A percentile compares a stretch with the other conserved stretches of the same genome.
These are phyloP conservation scores for Xanthoconium purpureum DNA, from an alignment of 768 basidiomycete species.

Conservation along the genomic window DNA sequence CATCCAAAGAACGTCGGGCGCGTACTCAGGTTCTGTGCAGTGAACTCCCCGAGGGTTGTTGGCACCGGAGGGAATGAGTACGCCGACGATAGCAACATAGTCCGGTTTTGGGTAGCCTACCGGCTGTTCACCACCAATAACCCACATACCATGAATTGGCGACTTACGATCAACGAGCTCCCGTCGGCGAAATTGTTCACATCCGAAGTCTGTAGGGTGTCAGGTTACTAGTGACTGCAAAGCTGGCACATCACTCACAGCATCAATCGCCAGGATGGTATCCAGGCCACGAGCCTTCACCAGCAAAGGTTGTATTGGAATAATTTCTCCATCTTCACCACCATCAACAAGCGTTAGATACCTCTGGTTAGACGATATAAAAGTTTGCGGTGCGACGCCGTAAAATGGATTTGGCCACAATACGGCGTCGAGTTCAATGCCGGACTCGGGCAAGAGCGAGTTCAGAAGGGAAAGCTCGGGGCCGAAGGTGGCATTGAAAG, in stretches of 20 bases:
- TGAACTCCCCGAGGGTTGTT: constrained; percentile 25
- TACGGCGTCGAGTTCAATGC: constrained; percentile 30
- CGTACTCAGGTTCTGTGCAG: constrained; percentile 34
- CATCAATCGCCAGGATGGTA: constrained; percentile 50
- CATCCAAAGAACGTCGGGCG: constrained; percentile 50
- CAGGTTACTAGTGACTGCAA: not conserved
- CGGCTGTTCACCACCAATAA: not conserved
- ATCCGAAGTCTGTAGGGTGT: constrained; percentile 13
- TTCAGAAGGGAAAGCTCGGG: constrained; percentile 15
- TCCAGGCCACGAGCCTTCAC: constrained; percentile 46
- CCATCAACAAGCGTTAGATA: constrained; percentile 39
- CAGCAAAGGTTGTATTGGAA: constrained; percentile 50
- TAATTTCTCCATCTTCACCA: constrained; percentile 41
- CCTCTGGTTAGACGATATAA: constrained; percentile 32
- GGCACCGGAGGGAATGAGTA: constrained; percentile 36
- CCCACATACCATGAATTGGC: not conserved
- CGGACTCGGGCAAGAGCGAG: constrained; percentile 24
- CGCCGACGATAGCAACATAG: constrained; percentile 31
- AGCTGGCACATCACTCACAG: constrained; percentile 14
- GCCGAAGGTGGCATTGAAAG: constrained; percentile 10
- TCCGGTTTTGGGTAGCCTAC: constrained; percentile 38
- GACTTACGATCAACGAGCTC: constrained; percentile 26
- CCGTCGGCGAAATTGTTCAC: constrained; percentile 21
- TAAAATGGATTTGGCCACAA: constrained; percentile 39
- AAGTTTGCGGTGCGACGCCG: constrained; percentile 33